Base-by-base conservation (phyloP, 140 eudicot species). In the Senecio squalidus region DNA sequence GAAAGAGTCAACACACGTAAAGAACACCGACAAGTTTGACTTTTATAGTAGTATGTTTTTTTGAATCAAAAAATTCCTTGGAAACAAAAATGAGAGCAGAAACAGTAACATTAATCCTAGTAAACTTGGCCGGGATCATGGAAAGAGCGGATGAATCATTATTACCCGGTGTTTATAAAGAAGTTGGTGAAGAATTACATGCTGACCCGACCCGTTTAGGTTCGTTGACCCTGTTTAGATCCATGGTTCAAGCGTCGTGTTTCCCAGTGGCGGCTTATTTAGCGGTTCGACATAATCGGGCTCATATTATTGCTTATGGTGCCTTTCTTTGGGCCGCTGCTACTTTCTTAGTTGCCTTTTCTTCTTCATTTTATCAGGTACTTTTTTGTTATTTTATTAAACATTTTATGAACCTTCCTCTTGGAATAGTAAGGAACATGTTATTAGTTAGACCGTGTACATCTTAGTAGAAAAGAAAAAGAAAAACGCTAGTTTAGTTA, bases 301-400 rank as follows among this genome's bases (percentile, higher is more conserved):
- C 87, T 29, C 95, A 81, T 59, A 79, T 82, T 33, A 87, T 84
- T n/a, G 89, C 95, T 58, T 83, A 67, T 36, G 98, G 95, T 21
- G 92, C 98, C n/a, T 84, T 92, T 55, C 78, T 92, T 5, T 84
- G 98, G 95, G 80, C 96, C 6, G 82, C 86, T 25, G 95, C 98
- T n/a, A 92, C 98, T 51, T 92, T 88, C 39, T 87, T 87, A 13
- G 96, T 87, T 44, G 96, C 69, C 23, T 67, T 87, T 38, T 84
- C 96, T 56, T 64, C 84, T 30, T 69, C 93, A 47, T 92, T 78
- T 74, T 60, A 66, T 23, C 93, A 92, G 96, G 98, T 91, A 36
- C 1, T 36, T 8, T 7, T 4, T 36, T 36, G 27, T 18, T 17
- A 2, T n/a, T 46, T 31, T 7, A 10, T 31, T 31, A 31, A 31